Evolutionary conservation across 306 rosid genomes (phyloP), one percentile per base, ranked within the genome.

Genomic region (Adenanthera pavonina): DNA sequence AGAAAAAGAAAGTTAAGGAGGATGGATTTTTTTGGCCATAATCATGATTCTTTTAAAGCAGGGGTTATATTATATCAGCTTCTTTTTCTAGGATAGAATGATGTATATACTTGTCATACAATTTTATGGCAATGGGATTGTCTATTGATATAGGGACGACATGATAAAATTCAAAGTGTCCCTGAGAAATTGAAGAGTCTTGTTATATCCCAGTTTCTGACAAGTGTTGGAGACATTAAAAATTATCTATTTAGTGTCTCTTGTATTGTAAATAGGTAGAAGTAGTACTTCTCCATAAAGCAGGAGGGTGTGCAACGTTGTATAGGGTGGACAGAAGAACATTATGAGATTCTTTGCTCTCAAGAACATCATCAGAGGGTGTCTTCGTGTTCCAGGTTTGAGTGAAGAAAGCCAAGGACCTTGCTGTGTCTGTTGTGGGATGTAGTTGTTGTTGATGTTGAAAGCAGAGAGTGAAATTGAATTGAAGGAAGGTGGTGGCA

Each of bases 341-440:
- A 82, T 84, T 70, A 85, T 84, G 81, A 78, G 85, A 83, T 87
- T 86, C 89, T 75, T 77, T 83, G 79, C 64, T 74, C 60, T 25
- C 65, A 59, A 59, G 65, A 59, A 20, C 35, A 59, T 59, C 36
- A 25, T 9, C 34, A 78, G 33, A 25, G 30, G 70, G 51, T 59
- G 78, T 74, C 52, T 86, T 65, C 66, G 30, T 85, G n/a, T 30
- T 60, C 30, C 19, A 64, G 46, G 8, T 62, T 64, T 35, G 69
- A 64, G 44, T 0, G 44, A 62, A 33, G 69, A 64, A 64, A 11
- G 8, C 20, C 6, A 15, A 14, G 69, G 46, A 14, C 77, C 62
- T 73, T 69, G 73, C 40, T n/a, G 65, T 30, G 84, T 69, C 61
- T 35, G 46, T 15, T 78, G 46, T 81, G 56, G 20, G 77, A 12